These are phyloP conservation scores for Penicillium paradoxum DNA, from an alignment of 495 filamentous ascomycete genomes.

Conservation along the genomic window DNA sequence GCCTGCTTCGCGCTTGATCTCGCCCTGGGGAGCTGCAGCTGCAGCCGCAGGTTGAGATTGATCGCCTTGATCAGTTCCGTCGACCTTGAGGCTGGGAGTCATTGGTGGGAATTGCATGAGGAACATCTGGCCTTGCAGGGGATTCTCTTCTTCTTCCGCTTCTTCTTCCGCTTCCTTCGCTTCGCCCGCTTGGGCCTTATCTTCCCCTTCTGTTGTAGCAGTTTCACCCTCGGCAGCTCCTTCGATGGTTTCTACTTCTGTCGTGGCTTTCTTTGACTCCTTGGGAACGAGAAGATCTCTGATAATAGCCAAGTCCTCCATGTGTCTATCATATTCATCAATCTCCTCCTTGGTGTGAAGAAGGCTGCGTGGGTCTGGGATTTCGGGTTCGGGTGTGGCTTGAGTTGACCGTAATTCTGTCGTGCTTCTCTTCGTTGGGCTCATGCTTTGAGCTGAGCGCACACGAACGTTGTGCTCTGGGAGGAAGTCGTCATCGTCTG, in stretches of 20 bases:
- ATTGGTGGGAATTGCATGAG: conserved; percentile 54
- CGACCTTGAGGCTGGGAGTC: conserved; percentile 44
- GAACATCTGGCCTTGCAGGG: conserved; percentile 41
- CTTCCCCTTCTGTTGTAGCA: conserved; percentile 6
- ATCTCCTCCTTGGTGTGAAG: conserved; percentile 44
- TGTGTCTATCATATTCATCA: conserved; percentile 43
- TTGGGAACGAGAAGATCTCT: conserved; percentile 32
- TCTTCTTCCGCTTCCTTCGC: no score
- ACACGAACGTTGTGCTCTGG: conserved; percentile 39
- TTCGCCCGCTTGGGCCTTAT: conserved; percentile 12
- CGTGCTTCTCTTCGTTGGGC: conserved; percentile 5
- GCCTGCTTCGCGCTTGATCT: conserved; percentile 35
- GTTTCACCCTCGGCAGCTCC: conserved; percentile 7
- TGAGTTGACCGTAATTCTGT: neutral
- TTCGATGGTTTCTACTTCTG: conserved; percentile 11
- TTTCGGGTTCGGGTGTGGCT: conserved; percentile 3
- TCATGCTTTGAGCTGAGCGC: conserved; percentile 17
- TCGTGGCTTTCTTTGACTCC: conserved; percentile 17
- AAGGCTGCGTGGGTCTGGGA: conserved; percentile 31
- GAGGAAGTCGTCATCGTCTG: conserved; percentile 36
- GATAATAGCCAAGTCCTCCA: conserved; percentile 35
- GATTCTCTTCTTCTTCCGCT: conserved; percentile 27
- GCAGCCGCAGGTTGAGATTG: conserved; percentile 2
- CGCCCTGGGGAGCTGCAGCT: conserved; percentile 8
- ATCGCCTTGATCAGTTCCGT: conserved; percentile 16